Conservation (phyloP, 2,329 filamentous ascomycete species). For the Aureobasidium sp. region DNA sequence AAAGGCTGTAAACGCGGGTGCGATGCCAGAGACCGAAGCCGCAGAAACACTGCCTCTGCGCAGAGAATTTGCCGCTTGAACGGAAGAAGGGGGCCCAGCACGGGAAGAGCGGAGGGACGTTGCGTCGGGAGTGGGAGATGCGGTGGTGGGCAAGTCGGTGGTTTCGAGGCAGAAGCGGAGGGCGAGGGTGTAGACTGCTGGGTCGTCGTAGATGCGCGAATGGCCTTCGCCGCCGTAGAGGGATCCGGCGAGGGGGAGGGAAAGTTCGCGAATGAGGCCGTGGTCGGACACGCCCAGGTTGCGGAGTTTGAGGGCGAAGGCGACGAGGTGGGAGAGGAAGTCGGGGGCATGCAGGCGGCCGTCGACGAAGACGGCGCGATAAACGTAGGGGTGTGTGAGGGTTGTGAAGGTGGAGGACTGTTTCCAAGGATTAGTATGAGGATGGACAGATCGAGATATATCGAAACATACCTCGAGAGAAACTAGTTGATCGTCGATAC, state of each 20-base stretch:
- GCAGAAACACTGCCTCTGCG: slow-evolving; percentile 26
- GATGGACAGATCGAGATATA: too few relatives aligned
- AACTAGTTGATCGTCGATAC: slow-evolving; percentile 94
- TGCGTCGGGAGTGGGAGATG: not conserved
- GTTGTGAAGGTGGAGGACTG: slow-evolving; percentile 80
- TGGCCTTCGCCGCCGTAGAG: slow-evolving; percentile 91
- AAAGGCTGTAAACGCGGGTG: slow-evolving; percentile 32
- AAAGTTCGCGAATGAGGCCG: slow-evolving; percentile 84
- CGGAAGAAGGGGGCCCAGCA: slow-evolving; percentile 25
- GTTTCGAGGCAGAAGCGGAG: slow-evolving; percentile 43
- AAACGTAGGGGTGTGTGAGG: slow-evolving; percentile 84
- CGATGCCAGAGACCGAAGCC: slow-evolving; percentile 24
- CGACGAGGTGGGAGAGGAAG: slow-evolving; percentile 87
- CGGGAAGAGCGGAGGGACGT: slow-evolving; percentile 14
- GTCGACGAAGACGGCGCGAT: slow-evolving; percentile 92
- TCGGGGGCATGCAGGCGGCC: slow-evolving; percentile 85
- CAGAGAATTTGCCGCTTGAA: slow-evolving; percentile 28
- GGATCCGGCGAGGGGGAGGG: slow-evolving; percentile 78
- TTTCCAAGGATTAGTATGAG: not conserved
- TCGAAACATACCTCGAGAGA: slow-evolving; percentile 64
- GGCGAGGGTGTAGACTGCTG: slow-evolving; percentile 66
- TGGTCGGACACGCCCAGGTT: slow-evolving; percentile 92
- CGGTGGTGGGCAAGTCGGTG: slow-evolving; percentile 25
- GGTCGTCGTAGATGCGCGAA: slow-evolving; percentile 85
- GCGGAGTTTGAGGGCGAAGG: slow-evolving; percentile 86